A percentile compares a stretch with the other conserved stretches of the same genome.
Conservation (phyloP, 306 rosid genomes). For the Pterocarpus macrocarpus region DNA sequence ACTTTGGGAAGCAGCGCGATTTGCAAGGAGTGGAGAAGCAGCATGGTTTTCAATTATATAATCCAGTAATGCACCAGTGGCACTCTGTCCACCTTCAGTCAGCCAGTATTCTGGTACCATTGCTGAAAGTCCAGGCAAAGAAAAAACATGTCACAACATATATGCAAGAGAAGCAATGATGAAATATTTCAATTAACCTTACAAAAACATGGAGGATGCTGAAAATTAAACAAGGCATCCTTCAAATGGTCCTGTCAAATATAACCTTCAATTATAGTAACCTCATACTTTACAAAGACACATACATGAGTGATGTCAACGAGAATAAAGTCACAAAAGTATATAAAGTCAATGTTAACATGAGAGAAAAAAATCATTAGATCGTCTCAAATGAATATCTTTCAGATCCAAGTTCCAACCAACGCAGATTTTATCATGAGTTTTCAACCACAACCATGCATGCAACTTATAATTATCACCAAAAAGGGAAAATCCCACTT, state of each 20-base stretch:
- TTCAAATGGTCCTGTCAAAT: constrained; percentile 32
- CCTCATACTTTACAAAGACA: constrained; percentile 34
- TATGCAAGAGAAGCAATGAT: constrained; percentile 41
- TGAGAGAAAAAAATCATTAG: constrained; percentile 2
- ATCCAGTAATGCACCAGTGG: constrained; percentile 97
- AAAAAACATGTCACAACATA: constrained; percentile 33
- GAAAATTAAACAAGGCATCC: constrained; percentile 37
- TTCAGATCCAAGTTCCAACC: constrained; percentile 42
- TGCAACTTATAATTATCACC: constrained; percentile 16
- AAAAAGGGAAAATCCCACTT: constrained; percentile 15
- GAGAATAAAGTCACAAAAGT: constrained; percentile 20
- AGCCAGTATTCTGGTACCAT: constrained; percentile 98
- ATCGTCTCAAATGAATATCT: constrained; percentile 26
- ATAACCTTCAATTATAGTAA: constrained; percentile 22
- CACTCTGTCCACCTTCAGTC: constrained; percentile 99
- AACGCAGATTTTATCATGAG: constrained; percentile 31
- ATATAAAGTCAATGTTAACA: constrained; percentile 11
- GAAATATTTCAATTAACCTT: constrained; percentile 3
- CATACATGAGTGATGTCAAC: constrained; percentile 1
- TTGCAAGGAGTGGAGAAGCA: constrained; percentile 80
- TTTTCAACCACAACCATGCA: constrained; percentile 35
- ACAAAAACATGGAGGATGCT: background rate
- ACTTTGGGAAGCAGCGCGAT: constrained; percentile 90
- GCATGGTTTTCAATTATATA: constrained; percentile 84
- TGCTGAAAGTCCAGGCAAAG: constrained; percentile 63